Conservation (phyloP, 225 moss, liverwort and hornwort species). For the Physcomitrellopsis africana region DNA sequence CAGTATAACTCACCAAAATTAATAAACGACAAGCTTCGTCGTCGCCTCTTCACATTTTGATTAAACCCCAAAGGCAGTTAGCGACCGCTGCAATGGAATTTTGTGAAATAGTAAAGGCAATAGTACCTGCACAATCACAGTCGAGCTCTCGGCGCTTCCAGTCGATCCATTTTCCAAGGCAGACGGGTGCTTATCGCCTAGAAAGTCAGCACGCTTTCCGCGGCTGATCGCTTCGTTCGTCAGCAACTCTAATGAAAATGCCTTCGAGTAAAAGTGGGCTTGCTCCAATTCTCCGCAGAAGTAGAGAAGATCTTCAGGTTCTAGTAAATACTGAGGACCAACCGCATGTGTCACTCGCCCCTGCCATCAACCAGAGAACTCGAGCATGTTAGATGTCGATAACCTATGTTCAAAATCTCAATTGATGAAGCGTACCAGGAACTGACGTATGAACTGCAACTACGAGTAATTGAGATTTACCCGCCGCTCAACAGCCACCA, state of each 20-base stretch:
- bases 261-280: constrained; percentile 32
- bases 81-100: no score
- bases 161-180: constrained; percentile 27
- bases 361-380: constrained; percentile 1
- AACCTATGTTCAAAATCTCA: no score
- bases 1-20: not conserved
- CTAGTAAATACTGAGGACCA: constrained; percentile 41
- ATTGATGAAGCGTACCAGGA: no score
- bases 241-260: constrained; percentile 32
- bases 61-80: no score
- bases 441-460: not conserved
- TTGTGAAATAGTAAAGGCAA: no score
- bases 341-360: constrained; percentile 48
- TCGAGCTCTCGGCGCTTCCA: not conserved
- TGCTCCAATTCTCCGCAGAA: constrained; percentile 44
- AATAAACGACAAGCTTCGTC: not conserved
- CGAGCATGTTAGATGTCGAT: no score
- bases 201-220: not conserved
- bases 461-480: not conserved
- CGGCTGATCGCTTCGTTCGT: constrained; percentile 7
- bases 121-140: constrained; percentile 31
- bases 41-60: no score
- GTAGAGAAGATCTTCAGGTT: constrained; percentile 37
- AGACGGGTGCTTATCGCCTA: not conserved
- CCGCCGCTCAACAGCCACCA: constrained; percentile 46